Evolutionary conservation across 768 basidiomycete species (phyloP), one percentile per base, ranked within the genome.

Genomic region (Boletus coccyginus): DNA sequence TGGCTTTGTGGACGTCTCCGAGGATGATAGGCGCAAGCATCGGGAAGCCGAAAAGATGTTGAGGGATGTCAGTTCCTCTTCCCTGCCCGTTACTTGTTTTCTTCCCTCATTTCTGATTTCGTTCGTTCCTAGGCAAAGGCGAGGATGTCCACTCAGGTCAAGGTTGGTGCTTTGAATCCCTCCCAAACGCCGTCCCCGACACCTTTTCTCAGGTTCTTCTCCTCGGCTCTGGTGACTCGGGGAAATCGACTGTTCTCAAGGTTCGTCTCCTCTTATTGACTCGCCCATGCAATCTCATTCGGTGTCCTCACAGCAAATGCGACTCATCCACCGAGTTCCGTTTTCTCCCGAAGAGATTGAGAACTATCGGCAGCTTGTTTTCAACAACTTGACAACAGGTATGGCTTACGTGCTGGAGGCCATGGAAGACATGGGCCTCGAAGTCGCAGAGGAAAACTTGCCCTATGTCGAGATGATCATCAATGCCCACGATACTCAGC

Each of bases 191-290:
- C 6, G 12, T 33, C 42, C 36, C 27, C 46, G 8, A 39, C 27
- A 27, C 42, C 27, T 14, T 40, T 40, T 24, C 39, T 54, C 21
- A 94, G 88, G 87, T 97, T 16, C 78, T 98, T 48, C 79, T 98
- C 27, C 79, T 98, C 39, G 94, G 94, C 42, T 94, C 94, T 42
- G 94, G 94, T 31, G 94, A 96, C 69, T 91, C 88, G 33, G 94
- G 94, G 24, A 98, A 97, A 73, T 92, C 90, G 7, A 97, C 94
- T 10, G 81, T 97, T 66, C 80, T 94, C 70, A 94, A 94, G 79
- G 88, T 88, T 69, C 35, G 47, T 56, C 31, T 16, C 19, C 24
- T n/a, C 42, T n/a, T n/a, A 24, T 38, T 10, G 10, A 1, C 5
- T 5, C 17, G 6, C 48, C 14, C 14, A 9, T 41, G 12, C 33